Percentiles rank a stretch among this genome's conserved stretches.
These are phyloP conservation scores for Globisporangium splendens DNA, from an alignment of 352 stramenopile species.

Conservation along the genomic window DNA sequence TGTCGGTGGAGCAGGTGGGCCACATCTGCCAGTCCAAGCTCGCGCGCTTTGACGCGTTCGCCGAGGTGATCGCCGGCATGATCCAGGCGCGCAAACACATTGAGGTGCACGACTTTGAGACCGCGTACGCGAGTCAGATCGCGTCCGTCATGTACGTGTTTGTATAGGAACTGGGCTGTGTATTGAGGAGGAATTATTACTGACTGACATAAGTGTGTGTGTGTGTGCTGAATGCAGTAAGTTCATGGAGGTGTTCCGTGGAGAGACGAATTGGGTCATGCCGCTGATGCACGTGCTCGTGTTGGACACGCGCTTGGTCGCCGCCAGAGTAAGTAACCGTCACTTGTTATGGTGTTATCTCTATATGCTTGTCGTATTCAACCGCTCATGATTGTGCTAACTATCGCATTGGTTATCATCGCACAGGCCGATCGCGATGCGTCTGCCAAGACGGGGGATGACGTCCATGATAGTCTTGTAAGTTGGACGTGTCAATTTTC, in stretches of 20 bases:
- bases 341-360: not conserved
- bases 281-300: conserved; percentile 79
- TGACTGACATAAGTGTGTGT: conserved; percentile 4
- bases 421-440: conserved; percentile 60
- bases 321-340: conserved; percentile 34
- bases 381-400: no score
- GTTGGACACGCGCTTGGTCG: conserved; percentile 75
- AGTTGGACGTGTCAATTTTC: not conserved
- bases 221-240: conserved; percentile 35
- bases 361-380: no score
- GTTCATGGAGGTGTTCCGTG: conserved; percentile 84
- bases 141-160: conserved; percentile 53
- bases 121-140: conserved; percentile 70
- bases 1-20: conserved; percentile 48
- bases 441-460: conserved; percentile 58
- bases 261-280: conserved; percentile 84
- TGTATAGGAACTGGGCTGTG: not conserved
- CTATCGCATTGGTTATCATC: not conserved
- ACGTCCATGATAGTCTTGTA: conserved; percentile 72
- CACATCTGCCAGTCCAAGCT: conserved; percentile 55
- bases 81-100: conserved; percentile 65
- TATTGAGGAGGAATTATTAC: no score
- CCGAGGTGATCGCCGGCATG: conserved; percentile 59
- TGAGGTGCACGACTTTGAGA: conserved; percentile 31
- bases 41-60: conserved; percentile 45